Evolutionary conservation across 1,284 basidiomycete genomes (phyloP).

Genomic region (Erythrobasidium hasegawianum): DNA sequence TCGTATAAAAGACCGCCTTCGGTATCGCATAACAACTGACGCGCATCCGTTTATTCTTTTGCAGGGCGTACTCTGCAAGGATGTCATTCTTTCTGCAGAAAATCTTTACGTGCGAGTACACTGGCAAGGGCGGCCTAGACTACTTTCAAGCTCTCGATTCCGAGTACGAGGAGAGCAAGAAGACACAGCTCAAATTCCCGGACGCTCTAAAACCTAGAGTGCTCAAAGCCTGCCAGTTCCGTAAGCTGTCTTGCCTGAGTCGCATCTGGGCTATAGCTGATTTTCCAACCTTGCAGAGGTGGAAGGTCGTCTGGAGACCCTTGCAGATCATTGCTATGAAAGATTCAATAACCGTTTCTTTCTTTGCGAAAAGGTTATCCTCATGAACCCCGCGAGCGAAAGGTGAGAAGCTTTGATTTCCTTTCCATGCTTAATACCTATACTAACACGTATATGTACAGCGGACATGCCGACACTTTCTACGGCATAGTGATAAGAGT

Average conservation of each 20-base stretch:
- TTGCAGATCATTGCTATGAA: conserved; percentile 90
- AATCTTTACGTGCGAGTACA: conserved; percentile 91
- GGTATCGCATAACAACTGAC: neutral
- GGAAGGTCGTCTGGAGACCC: conserved; percentile 86
- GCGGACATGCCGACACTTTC: neutral
- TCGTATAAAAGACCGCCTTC: no score
- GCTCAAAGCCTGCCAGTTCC: conserved; percentile 89
- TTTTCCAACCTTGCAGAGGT: conserved; percentile 62
- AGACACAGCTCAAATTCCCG: conserved; percentile 84
- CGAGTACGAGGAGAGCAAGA: conserved; percentile 80
- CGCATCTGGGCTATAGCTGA: no score
- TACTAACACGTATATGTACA: no score
- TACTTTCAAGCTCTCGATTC: conserved; percentile 91
- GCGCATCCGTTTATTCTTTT: conserved; percentile 19
- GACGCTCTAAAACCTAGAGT: conserved; percentile 87
- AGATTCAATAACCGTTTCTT: conserved; percentile 95
- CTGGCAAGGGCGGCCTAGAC: conserved; percentile 84
- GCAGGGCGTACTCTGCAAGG: conserved; percentile 79
- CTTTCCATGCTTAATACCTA: no score
- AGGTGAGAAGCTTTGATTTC: neutral
- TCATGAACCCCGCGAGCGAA: conserved; percentile 42
- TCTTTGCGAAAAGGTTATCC: conserved; percentile 61
- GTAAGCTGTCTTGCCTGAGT: conserved; percentile 61
- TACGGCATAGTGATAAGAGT: conserved; percentile 17
- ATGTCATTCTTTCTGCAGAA: conserved; percentile 90